A percentile compares a stretch with the other conserved stretches of the same genome.
Evolutionary conservation across 345 rosid genomes (phyloP).

Genomic region (Melastoma malabathricum): DNA sequence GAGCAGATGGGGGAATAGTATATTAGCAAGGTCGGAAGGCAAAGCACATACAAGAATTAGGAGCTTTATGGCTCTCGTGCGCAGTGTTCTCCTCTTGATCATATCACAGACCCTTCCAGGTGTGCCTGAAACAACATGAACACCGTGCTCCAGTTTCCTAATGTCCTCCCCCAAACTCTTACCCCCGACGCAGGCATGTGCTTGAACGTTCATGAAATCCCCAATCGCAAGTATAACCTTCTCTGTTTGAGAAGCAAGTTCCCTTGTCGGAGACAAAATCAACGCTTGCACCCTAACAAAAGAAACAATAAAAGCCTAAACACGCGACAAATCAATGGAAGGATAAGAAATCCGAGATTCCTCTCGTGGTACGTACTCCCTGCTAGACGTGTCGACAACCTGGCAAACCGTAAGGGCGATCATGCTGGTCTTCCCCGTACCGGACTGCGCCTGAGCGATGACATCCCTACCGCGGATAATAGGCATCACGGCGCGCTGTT

Average conservation of each 20-base stretch:
- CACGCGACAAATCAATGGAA: background rate
- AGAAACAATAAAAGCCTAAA: background rate
- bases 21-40: background rate
- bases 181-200: slow-evolving; percentile 85
- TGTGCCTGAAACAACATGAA: slow-evolving; percentile 85
- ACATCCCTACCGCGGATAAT: slow-evolving; percentile 85
- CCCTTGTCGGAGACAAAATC: slow-evolving; percentile 93
- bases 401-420: slow-evolving; percentile 94
- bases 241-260: slow-evolving; percentile 85
- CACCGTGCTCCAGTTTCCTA: slow-evolving; percentile 53
- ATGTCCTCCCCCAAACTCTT: slow-evolving; percentile 97
- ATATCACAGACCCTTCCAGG: slow-evolving; percentile 97
- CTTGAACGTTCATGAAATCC: slow-evolving; percentile 55
- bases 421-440: slow-evolving; percentile 95
- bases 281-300: slow-evolving; percentile 74
- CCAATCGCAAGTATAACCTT: slow-evolving; percentile 72
- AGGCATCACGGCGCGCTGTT: slow-evolving; percentile 92
- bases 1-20: background rate
- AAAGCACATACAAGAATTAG: slow-evolving; percentile 22
- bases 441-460: slow-evolving; percentile 98
- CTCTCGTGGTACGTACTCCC: slow-evolving; percentile 41
- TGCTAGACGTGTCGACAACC: slow-evolving; percentile 46
- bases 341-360: background rate
- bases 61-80: slow-evolving; percentile 57
- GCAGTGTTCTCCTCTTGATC: slow-evolving; percentile 92